A percentile compares a stretch with the other conserved stretches of the same genome.
Conservation (phyloP, 1,284 basidiomycete genomes). For the Ceratobasidium theobromae region DNA sequence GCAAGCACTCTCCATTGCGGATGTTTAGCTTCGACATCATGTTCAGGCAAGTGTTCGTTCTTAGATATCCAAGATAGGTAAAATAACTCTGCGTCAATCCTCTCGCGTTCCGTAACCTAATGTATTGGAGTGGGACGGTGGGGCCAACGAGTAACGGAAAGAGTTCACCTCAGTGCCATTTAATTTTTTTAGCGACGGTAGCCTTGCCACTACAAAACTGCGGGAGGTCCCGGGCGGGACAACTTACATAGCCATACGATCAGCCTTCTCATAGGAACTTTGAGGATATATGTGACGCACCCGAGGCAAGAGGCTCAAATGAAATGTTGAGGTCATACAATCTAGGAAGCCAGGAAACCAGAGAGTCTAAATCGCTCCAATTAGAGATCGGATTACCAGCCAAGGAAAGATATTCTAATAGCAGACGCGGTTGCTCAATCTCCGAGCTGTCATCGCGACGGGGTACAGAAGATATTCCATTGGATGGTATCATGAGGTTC, state of each 20-base stretch:
- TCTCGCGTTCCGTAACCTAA: slow-evolving; percentile 70
- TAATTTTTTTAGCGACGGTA: slow-evolving; percentile 62
- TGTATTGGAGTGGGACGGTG: slow-evolving; percentile 21
- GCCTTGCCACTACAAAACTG: slow-evolving; percentile 69
- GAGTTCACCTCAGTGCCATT: slow-evolving; percentile 67
- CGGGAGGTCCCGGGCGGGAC: slow-evolving; percentile 49
- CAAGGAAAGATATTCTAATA: slow-evolving; percentile 62
- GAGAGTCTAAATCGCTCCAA: slow-evolving; percentile 72
- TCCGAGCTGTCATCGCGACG: slow-evolving; percentile 41
- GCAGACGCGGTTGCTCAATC: slow-evolving; percentile 38
- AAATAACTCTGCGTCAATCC: slow-evolving; percentile 83
- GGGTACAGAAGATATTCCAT: slow-evolving; percentile 57
- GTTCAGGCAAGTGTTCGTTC: slow-evolving; percentile 48
- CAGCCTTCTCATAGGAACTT: background rate
- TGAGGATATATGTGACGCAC: background rate
- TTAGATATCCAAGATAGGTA: slow-evolving; percentile 69
- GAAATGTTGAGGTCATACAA: slow-evolving; percentile 60
- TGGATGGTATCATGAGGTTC: slow-evolving; percentile 69
- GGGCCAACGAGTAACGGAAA: background rate
- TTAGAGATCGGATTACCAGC: slow-evolving; percentile 59
- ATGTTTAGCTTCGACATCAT: slow-evolving; percentile 50
- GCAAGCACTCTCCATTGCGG: slow-evolving; percentile 66
- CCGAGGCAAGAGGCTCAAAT: slow-evolving; percentile 59
- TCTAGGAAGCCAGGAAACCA: slow-evolving; percentile 64
- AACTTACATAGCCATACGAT: slow-evolving; percentile 19